Evolutionary conservation across 164 flowering plant species (phyloP).

Genomic region (Piper longum): DNA sequence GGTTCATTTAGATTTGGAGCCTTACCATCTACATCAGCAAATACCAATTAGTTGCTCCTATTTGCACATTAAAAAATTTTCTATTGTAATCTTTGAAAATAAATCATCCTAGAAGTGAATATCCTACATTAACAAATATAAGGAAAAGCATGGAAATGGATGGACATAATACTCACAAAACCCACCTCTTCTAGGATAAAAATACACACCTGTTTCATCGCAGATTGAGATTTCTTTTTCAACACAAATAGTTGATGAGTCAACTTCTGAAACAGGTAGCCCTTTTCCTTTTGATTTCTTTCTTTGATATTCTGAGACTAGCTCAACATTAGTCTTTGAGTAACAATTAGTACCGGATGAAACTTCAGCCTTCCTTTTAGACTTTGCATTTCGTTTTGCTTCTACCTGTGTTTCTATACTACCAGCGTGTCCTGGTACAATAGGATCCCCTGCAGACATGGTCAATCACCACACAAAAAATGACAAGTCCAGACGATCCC

Average conservation of each 20-base stretch:
- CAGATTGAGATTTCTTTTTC: slow-evolving; percentile 18
- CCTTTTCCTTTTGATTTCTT: slow-evolving; percentile 23
- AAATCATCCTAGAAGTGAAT: not conserved
- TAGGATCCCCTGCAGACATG: not conserved
- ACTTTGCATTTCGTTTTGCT: slow-evolving; percentile 2
- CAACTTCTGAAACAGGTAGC: slow-evolving; percentile 7
- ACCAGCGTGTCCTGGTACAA: not conserved
- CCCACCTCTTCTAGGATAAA: not conserved
- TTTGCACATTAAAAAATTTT: slow-evolving; percentile 8
- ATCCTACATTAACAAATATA: not conserved
- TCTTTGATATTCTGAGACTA: slow-evolving; percentile 15
- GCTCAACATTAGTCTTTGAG: slow-evolving; percentile 10
- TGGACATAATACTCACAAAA: not conserved
- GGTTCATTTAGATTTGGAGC: slow-evolving; percentile 37
- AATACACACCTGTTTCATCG: slow-evolving; percentile 21
- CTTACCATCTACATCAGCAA: slow-evolving; percentile 9
- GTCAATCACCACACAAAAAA: not conserved
- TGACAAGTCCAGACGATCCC: not conserved
- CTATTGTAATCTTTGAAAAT: not conserved
- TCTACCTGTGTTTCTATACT: not conserved
- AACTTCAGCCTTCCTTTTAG: slow-evolving; percentile 14
- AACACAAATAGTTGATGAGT: slow-evolving; percentile 4
- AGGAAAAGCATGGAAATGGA: not conserved
- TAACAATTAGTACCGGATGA: slow-evolving; percentile 9
- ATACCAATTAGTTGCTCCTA: slow-evolving; percentile 13